phyloP scores from a whole-genome alignment of 257 asterid genomes.

The Forsythia suspensa region DNA sequence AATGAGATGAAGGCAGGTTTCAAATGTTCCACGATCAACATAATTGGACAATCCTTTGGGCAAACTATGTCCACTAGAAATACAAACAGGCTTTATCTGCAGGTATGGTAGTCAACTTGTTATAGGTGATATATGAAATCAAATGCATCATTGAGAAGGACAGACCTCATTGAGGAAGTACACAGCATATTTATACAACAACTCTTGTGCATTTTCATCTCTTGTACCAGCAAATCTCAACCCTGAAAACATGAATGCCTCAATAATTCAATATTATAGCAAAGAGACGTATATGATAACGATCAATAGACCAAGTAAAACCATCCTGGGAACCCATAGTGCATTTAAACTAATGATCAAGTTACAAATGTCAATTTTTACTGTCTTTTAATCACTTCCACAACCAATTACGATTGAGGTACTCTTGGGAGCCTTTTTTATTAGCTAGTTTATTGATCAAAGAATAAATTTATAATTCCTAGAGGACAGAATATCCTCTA shows the following conservation, averaged over 20 bases:
- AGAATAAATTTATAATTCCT: not conserved
- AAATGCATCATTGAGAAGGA: conserved; percentile 24
- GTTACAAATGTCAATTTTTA: not conserved
- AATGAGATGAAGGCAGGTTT: conserved; percentile 93
- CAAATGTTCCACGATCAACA: conserved; percentile 92
- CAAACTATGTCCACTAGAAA: conserved; percentile 48
- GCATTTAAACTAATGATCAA: not conserved
- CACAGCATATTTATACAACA: conserved; percentile 79
- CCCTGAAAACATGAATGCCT: conserved; percentile 47
- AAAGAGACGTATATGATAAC: not conserved
- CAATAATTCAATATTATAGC: not conserved
- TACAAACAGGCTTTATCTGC: conserved; percentile 88
- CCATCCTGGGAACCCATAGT: not conserved
- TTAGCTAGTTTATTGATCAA: not conserved
- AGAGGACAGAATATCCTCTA: not conserved
- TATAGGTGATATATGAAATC: conserved; percentile 20
- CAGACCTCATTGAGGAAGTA: conserved; percentile 91
- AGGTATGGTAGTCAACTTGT: conserved; percentile 23
- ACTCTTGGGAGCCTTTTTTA: not conserved
- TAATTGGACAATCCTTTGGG: conserved; percentile 77
- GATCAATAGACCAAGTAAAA: not conserved
- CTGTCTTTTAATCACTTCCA: not conserved
- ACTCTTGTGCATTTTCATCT: conserved; percentile 87
- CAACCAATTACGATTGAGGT: not conserved
- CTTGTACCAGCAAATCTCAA: conserved; percentile 95